Conservation (phyloP, 768 basidiomycete genomes). For the Suillus fuscotomentosus region DNA sequence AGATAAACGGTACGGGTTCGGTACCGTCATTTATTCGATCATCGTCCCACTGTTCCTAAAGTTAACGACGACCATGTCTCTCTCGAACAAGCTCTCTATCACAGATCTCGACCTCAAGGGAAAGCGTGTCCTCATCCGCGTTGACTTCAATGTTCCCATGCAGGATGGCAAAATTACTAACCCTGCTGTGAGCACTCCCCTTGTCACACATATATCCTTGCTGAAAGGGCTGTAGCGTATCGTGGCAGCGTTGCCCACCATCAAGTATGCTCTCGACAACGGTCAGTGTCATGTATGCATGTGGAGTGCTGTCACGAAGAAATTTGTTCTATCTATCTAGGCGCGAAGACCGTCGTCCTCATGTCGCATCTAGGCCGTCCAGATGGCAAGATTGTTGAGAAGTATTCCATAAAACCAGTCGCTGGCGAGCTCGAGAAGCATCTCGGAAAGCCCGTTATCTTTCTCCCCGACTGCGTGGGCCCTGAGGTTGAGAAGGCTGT, state of each 20-base stretch:
- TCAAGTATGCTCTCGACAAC: conserved; percentile 87
- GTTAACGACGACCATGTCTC: conserved; percentile 65
- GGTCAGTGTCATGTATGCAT: conserved; percentile 41
- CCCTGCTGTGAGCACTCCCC: conserved; percentile 70
- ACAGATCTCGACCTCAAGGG: conserved; percentile 85
- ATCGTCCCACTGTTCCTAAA: conserved; percentile 7
- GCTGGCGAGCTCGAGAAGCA: conserved; percentile 76
- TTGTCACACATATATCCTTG: conserved; percentile 9
- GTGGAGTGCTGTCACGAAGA: neutral
- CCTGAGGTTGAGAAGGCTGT: conserved; percentile 81
- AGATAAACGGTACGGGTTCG: conserved; percentile 5
- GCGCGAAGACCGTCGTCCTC: conserved; percentile 79
- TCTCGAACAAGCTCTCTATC: conserved; percentile 92
- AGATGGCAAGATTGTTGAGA: conserved; percentile 84
- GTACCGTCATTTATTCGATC: conserved; percentile 14
- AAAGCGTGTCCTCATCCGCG: conserved; percentile 90
- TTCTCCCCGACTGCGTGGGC: conserved; percentile 85
- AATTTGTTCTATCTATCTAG: conserved; percentile 34
- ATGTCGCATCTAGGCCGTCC: conserved; percentile 99
- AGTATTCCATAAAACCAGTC: conserved; percentile 90
- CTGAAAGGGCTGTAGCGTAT: conserved; percentile 66
- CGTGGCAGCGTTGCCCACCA: conserved; percentile 93
- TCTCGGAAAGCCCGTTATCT: conserved; percentile 71
- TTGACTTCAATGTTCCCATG: conserved; percentile 96
- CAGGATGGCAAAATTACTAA: conserved; percentile 93